phyloP scores from a whole-genome alignment of 2,329 filamentous ascomycete species.

The Aspergillus costaricaensis region DNA sequence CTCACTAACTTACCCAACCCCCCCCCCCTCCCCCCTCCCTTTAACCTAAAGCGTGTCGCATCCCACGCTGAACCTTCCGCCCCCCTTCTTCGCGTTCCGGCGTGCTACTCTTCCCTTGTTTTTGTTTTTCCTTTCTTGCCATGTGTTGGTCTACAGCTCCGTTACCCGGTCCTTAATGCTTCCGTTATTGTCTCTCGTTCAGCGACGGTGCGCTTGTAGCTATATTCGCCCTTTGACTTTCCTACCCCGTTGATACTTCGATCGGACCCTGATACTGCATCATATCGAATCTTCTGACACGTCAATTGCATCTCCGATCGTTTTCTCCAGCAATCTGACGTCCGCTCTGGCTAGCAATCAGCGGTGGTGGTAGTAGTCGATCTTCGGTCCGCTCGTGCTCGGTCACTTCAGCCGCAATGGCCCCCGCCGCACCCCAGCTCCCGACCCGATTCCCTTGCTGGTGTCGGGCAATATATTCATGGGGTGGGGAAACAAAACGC shows the following conservation, averaged over 20 bases:
- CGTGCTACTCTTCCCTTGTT: slow-evolving; percentile 4
- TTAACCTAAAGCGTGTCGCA: background rate
- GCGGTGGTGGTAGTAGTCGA: background rate
- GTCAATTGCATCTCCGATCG: background rate
- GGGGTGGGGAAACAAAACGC: slow-evolving; percentile 91
- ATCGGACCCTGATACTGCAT: background rate
- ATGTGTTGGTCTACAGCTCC: slow-evolving; percentile 17
- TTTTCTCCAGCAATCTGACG: background rate
- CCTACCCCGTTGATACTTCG: background rate
- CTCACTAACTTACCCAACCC: background rate
- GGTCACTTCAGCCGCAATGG: slow-evolving; percentile 40
- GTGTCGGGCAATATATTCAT: slow-evolving; percentile 89
- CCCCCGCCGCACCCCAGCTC: slow-evolving; percentile 53
- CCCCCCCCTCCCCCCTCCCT: too few species aligned
- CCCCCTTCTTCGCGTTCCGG: background rate
- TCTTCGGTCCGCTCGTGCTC: slow-evolving; percentile 4
- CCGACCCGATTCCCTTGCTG: slow-evolving; percentile 85
- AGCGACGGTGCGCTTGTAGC: background rate
- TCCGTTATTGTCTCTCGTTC: slow-evolving; percentile 7
- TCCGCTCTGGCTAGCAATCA: background rate
- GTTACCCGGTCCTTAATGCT: slow-evolving; percentile 10
- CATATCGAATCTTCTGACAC: background rate
- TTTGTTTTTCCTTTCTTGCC: slow-evolving; percentile 9
- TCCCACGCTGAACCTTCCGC: background rate
- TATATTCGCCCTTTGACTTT: slow-evolving; percentile 1